A percentile compares a stretch with the other conserved stretches of the same genome.
These are phyloP conservation scores for Nyctanthes arbortristis DNA, from an alignment of 257 asterid genomes.

Conservation along the genomic window DNA sequence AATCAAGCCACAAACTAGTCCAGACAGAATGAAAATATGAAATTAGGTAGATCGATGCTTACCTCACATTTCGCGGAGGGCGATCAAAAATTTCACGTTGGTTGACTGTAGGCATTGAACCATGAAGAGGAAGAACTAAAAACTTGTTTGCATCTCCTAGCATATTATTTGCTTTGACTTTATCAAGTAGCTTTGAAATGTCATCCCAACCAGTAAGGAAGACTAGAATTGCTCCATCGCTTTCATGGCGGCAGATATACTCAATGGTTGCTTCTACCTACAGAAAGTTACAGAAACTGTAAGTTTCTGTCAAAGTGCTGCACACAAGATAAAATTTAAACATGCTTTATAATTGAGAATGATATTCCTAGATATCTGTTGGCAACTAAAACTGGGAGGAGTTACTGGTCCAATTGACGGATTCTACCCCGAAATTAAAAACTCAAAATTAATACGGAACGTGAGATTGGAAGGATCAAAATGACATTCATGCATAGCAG, in stretches of 20 bases:
- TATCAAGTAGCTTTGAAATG: slow-evolving; percentile 83
- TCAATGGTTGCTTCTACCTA: slow-evolving; percentile 89
- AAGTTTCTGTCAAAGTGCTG: slow-evolving; percentile 15
- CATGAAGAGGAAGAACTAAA: slow-evolving; percentile 86
- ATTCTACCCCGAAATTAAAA: too few relatives aligned
- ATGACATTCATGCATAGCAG: background rate
- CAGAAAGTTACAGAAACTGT: slow-evolving; percentile 20
- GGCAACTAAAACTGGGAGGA: background rate
- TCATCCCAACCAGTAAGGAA: slow-evolving; percentile 99
- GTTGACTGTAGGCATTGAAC: slow-evolving; percentile 95
- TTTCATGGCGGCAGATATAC: slow-evolving; percentile 79
- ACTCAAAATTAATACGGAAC: too few relatives aligned
- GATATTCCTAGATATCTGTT: background rate
- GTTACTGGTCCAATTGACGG: slow-evolving; percentile 5
- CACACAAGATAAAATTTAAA: slow-evolving; percentile 11
- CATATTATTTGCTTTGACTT: slow-evolving; percentile 56
- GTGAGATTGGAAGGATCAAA: too few relatives aligned
- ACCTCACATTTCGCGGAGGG: slow-evolving; percentile 81
- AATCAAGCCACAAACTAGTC: background rate
- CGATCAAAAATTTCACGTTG: slow-evolving; percentile 88
- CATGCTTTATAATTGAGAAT: slow-evolving; percentile 1
- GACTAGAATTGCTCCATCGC: slow-evolving; percentile 89
- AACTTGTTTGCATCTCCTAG: slow-evolving; percentile 68
- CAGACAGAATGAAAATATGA: background rate
- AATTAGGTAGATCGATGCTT: slow-evolving; percentile 15